These are phyloP conservation scores for Pichia sp. DNA, from an alignment of 1,139 yeast genomes.

Conservation along the genomic window DNA sequence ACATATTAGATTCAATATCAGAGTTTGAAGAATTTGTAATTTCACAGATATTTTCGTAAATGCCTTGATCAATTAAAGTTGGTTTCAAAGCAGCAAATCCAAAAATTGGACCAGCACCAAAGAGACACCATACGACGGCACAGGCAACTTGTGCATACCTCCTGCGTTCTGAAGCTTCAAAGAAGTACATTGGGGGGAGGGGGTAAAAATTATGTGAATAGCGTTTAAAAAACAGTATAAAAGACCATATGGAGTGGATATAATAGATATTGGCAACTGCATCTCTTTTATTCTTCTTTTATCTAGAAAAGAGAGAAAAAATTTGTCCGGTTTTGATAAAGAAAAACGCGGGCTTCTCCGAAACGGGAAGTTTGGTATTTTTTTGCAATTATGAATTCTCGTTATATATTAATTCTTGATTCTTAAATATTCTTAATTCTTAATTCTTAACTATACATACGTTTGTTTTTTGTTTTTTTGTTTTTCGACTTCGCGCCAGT, in stretches of 20 bases:
- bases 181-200: conserved; percentile 24
- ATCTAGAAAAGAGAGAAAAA: background rate
- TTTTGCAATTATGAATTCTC: too few species aligned
- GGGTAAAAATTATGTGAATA: background rate
- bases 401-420: too few species aligned
- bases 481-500: background rate
- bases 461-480: background rate
- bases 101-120: conserved; percentile 61
- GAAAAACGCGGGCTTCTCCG: background rate
- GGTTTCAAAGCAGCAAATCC: conserved; percentile 64
- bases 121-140: conserved; percentile 53
- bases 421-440: too few species aligned
- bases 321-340: background rate
- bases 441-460: too few species aligned
- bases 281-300: background rate
- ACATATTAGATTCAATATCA: background rate
- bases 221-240: too few species aligned
- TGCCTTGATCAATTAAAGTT: conserved; percentile 43
- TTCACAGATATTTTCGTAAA: conserved; percentile 41
- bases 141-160: conserved; percentile 36
- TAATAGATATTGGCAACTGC: background rate
- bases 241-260: background rate
- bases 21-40: conserved; percentile 5
- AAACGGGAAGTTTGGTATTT: background rate
- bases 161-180: conserved; percentile 23